phyloP scores from a whole-genome alignment of 192 early-diverging fungal genomes.

The Lunasporangiospora selenospora region DNA sequence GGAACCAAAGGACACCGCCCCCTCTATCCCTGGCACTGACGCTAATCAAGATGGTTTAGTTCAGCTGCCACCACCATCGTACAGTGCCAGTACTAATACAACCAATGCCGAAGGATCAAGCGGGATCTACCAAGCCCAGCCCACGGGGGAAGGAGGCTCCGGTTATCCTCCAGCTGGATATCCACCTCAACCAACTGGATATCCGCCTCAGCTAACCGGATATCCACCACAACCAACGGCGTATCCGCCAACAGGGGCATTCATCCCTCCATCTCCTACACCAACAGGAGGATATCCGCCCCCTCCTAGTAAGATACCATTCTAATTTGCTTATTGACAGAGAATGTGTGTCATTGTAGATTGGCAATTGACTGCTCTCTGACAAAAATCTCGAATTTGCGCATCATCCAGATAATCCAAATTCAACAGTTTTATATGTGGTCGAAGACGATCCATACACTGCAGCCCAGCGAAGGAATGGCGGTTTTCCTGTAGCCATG shows the following conservation, averaged over 20 bases:
- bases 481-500: slow-evolving; percentile 15
- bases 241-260: background rate
- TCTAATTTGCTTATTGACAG: background rate
- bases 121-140: slow-evolving; percentile 13
- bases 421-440: slow-evolving; percentile 7
- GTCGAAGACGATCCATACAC: background rate
- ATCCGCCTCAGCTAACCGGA: no score
- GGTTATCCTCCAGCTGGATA: no score
- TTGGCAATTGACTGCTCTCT: background rate
- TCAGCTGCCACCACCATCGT: slow-evolving; percentile 14
- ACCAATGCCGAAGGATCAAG: background rate
- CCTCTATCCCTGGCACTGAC: no score
- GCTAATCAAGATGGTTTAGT: slow-evolving; percentile 10
- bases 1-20: no score
- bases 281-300: slow-evolving; percentile 1
- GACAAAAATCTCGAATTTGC: no score
- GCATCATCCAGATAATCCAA: background rate
- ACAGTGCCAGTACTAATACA: background rate
- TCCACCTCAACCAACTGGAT: no score
- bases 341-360: background rate
- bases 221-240: background rate
- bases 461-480: no score
- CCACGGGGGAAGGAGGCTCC: background rate
- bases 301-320: background rate
- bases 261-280: slow-evolving; percentile 1